A percentile compares a stretch with the other conserved stretches of the same genome.
phyloP scores from a whole-genome alignment of 768 basidiomycete species.

The Suillus subluteus region DNA sequence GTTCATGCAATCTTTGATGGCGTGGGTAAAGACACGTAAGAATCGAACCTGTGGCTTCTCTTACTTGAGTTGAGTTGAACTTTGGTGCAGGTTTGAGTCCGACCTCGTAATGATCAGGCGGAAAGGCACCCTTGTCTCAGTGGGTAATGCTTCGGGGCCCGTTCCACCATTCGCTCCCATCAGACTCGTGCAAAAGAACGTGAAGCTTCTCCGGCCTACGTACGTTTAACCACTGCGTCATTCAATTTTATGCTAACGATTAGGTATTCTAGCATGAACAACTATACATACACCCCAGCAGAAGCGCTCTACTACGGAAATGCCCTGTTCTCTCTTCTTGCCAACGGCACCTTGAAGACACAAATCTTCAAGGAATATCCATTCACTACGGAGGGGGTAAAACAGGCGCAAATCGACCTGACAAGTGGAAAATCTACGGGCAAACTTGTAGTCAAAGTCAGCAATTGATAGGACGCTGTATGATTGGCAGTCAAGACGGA shows the following conservation, averaged over 20 bases:
- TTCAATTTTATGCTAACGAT: conserved; percentile 5
- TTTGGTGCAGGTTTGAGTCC: conserved; percentile 60
- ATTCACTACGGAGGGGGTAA: conserved; percentile 80
- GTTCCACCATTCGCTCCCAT: conserved; percentile 76
- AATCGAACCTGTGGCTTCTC: conserved; percentile 28
- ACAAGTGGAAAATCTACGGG: conserved; percentile 78
- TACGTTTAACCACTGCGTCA: conserved; percentile 35
- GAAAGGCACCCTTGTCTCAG: conserved; percentile 88
- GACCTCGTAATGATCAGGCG: conserved; percentile 81
- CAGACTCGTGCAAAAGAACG: conserved; percentile 78
- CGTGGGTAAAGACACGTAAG: conserved; percentile 92
- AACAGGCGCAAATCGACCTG: conserved; percentile 78
- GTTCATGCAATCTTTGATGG: conserved; percentile 92
- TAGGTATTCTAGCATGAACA: conserved; percentile 54
- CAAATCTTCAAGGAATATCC: conserved; percentile 78
- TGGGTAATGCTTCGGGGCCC: conserved; percentile 91
- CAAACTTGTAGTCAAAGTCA: conserved; percentile 82
- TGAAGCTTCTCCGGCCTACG: conserved; percentile 80
- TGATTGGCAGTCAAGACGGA: not conserved
- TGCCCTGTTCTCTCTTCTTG: conserved; percentile 65
- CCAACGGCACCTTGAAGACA: conserved; percentile 63
- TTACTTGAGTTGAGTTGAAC: conserved; percentile 13
- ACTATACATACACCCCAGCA: conserved; percentile 74
- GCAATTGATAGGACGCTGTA: conserved; percentile 16
- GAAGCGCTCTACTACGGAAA: conserved; percentile 70